Base-by-base conservation (phyloP, 169 alveolate genomes). In the Plasmodium falciparum region DNA sequence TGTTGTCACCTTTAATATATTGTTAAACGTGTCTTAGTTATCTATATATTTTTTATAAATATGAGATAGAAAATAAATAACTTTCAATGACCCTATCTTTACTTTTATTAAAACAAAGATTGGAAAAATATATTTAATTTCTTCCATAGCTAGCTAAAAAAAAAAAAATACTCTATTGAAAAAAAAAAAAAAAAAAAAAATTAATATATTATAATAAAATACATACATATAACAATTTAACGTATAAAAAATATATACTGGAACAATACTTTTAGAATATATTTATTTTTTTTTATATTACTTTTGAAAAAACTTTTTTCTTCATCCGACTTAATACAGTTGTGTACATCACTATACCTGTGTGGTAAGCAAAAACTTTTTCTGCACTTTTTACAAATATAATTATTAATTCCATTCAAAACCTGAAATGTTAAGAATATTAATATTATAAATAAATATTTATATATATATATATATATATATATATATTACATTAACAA, bases 361-460 rank as follows among this genome's bases (percentile, higher is more conserved):
- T 80, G 90, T 26, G 80, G 63, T 24, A 80, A 71, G 50, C 90
- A 80, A 47, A 67, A 80, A n/a, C 13, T 80, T 65, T 45, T 80
- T 80, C 69, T 80, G 39, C 90, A 80, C 22, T 80, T 43, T 56
- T 69, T 80, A 61, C 90, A 80, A 45, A 61, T 54, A 49, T 80
- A 80, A 58, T 33, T 80, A 47, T 80, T 80, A 62, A 80, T 80
- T 13, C 15, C 90, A 61, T 80, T 80, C 63, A 80, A 71, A 71
- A 43, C 90, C 90, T 80, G 65, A 45, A 71, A 13, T 49, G 11
- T 22, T 2, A 22, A 24, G 50, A 4, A 13, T 69, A 54, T 52
- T 3, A 67, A 54, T 13, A 29, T 49, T 43, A 49, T 22, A 4
- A 17, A 72, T 52, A 22, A 24, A 20, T 29, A 26, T 72, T 13